phyloP scores from a whole-genome alignment of 192 early-diverging fungal species.

The Backusella westeae region DNA sequence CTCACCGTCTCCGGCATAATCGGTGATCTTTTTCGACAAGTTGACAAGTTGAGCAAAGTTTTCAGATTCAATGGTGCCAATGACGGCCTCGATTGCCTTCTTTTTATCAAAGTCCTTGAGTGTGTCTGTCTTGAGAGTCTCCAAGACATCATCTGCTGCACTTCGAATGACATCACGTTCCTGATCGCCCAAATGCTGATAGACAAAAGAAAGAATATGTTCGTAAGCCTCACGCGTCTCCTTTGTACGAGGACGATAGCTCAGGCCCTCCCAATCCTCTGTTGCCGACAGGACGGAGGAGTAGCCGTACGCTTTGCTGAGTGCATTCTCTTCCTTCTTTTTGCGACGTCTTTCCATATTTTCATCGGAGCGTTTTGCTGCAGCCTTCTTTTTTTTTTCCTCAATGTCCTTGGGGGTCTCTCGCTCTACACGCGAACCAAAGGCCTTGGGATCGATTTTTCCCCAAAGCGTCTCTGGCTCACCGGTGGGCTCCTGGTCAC shows the following conservation, averaged over 20 bases:
- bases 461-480: constrained; percentile 93
- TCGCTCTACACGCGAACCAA: constrained; percentile 78
- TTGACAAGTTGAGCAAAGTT: constrained; percentile 87
- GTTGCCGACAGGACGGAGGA: constrained; percentile 81
- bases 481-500: constrained; percentile 92
- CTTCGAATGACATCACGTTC: constrained; percentile 87
- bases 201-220: constrained; percentile 81
- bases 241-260: constrained; percentile 86
- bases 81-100: constrained; percentile 73
- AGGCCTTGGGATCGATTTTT: constrained; percentile 76
- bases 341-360: constrained; percentile 56
- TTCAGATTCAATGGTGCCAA: constrained; percentile 72
- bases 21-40: constrained; percentile 93
- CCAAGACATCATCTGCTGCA: constrained; percentile 84
- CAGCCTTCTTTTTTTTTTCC: constrained; percentile 63
- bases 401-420: constrained; percentile 64
- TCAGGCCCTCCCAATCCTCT: constrained; percentile 79
- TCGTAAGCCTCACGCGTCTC: constrained; percentile 91
- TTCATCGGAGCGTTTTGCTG: constrained; percentile 41
- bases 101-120: constrained; percentile 91
- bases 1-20: constrained; percentile 66
- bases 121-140: constrained; percentile 79
- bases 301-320: constrained; percentile 68
- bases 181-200: constrained; percentile 81
- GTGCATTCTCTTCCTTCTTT: constrained; percentile 51